A percentile compares a stretch with the other conserved stretches of the same genome.
phyloP scores from a whole-genome alignment of 2,329 filamentous ascomycete genomes.

The Fusarium veterinarium region DNA sequence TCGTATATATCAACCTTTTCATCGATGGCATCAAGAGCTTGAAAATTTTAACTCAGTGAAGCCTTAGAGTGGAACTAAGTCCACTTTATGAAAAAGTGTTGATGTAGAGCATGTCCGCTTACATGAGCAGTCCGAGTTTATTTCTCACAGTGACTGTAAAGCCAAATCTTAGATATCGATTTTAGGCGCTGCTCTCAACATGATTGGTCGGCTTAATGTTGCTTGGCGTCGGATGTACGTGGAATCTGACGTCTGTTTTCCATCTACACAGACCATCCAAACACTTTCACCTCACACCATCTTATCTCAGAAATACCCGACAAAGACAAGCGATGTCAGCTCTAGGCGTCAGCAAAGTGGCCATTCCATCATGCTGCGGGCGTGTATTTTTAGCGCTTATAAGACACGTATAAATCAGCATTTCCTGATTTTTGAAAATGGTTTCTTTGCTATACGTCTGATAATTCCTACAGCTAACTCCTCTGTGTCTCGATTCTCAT shows the following conservation, averaged over 20 bases:
- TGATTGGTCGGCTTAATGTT: not conserved
- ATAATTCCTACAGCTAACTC: too few relatives aligned
- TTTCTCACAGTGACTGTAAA: not conserved
- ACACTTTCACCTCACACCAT: constrained; percentile 10
- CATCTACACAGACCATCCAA: not conserved
- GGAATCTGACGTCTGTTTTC: not conserved
- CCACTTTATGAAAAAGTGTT: not conserved
- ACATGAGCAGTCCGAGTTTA: not conserved
- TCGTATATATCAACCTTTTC: not conserved
- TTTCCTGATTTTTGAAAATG: not conserved
- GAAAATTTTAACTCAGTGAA: not conserved
- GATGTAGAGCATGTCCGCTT: not conserved
- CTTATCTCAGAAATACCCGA: not conserved
- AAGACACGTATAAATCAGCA: not conserved
- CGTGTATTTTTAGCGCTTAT: constrained; percentile 12
- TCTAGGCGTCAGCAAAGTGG: not conserved
- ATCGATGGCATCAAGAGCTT: not conserved
- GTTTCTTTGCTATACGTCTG: too few relatives aligned
- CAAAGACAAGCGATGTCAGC: not conserved
- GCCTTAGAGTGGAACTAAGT: not conserved
- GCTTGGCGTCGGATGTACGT: not conserved
- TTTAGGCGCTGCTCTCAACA: not conserved
- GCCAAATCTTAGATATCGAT: not conserved
- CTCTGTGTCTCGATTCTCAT: accelerated
- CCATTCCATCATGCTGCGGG: not conserved